A percentile compares a stretch with the other conserved stretches of the same genome.
phyloP scores from a whole-genome alignment of 2,329 filamentous ascomycete species.

The Pestalotiopsis fici region DNA sequence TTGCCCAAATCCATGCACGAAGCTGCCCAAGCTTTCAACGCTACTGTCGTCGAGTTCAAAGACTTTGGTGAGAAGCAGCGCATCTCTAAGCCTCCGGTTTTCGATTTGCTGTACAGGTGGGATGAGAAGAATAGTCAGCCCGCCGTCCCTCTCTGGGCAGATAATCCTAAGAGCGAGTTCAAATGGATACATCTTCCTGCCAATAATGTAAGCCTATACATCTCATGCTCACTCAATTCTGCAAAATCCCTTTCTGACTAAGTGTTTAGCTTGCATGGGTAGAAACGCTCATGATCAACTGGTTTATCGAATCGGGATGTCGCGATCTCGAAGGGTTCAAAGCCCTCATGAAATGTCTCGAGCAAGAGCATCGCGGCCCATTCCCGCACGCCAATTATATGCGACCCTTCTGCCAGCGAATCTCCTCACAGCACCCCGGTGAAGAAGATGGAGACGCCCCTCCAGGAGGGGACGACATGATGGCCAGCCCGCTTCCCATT shows the following conservation, averaged over 20 bases:
- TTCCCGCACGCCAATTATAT: slow-evolving; percentile 63
- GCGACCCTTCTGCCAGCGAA: slow-evolving; percentile 58
- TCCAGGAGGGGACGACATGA: slow-evolving; percentile 21
- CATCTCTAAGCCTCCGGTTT: slow-evolving; percentile 49
- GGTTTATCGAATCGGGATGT: slow-evolving; percentile 63
- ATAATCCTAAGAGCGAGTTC: slow-evolving; percentile 42
- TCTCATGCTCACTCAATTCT: not conserved
- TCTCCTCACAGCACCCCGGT: slow-evolving; percentile 33
- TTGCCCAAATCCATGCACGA: slow-evolving; percentile 38
- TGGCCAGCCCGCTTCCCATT: not conserved
- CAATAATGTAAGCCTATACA: slow-evolving; percentile 40
- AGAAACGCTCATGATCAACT: slow-evolving; percentile 59
- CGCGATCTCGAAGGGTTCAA: slow-evolving; percentile 66
- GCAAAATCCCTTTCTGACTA: not conserved
- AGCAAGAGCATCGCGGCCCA: slow-evolving; percentile 61
- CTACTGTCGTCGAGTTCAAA: slow-evolving; percentile 55
- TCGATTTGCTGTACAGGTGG: slow-evolving; percentile 52
- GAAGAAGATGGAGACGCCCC: slow-evolving; percentile 27
- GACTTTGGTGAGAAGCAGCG: slow-evolving; percentile 41
- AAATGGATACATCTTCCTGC: slow-evolving; percentile 56
- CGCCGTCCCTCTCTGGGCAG: slow-evolving; percentile 43
- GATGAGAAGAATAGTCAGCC: slow-evolving; percentile 46
- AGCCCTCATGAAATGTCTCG: slow-evolving; percentile 60
- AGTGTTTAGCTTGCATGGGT: slow-evolving; percentile 57
- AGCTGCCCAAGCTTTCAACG: slow-evolving; percentile 50